Base-by-base conservation (phyloP, 2,329 filamentous ascomycete genomes). In the Orbilia brochopaga region DNA sequence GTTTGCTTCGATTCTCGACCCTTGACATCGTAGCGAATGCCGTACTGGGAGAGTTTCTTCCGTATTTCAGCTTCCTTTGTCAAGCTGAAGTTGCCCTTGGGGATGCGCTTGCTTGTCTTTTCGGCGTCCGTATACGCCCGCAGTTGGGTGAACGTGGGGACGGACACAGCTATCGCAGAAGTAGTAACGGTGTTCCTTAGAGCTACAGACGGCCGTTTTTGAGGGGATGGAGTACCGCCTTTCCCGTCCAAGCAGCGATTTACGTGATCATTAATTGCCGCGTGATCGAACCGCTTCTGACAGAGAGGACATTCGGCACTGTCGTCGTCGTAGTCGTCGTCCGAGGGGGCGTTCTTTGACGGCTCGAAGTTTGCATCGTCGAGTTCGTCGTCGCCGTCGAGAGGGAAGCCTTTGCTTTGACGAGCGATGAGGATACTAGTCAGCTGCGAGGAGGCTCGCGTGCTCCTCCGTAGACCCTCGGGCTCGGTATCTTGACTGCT, bases 41-140 rank as follows among this genome's bases (percentile, higher is more conserved):
- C 91, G 15, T 48, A 40, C 3, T 63, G 54, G 17, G 82, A 79
- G 46, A 99, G 81, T 80, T 96, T 97, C 78, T 90, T 94, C 54
- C 88, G 86, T 58, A 99, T 82, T 1, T 85, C 85, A 0, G 80
- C 81, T 21, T 97, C 93, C 78, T 89, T 96, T n/a, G 96, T 81
- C 78, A 96, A 85, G 21, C 88, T 89, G 79, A 97, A 97, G 77
- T 91, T 94, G 17, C 97, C 83, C 8, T 90, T 86, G 0, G 94
- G 89, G 21, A 82, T 81, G 35, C 80, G 58, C 1, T 67, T 46
- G 32, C 24, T 63, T 10, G 40, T 21, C 42, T 54, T 73, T n/a
- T 67, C 67, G 78, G 81, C 74, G 80, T 81, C 19, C 74, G 65
- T 32, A 61, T 73, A 19, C 74, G 78, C 13, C 76, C 75, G 24